Evolutionary conservation across 306 rosid species (phyloP).

Genomic region (Prunus campanulata): DNA sequence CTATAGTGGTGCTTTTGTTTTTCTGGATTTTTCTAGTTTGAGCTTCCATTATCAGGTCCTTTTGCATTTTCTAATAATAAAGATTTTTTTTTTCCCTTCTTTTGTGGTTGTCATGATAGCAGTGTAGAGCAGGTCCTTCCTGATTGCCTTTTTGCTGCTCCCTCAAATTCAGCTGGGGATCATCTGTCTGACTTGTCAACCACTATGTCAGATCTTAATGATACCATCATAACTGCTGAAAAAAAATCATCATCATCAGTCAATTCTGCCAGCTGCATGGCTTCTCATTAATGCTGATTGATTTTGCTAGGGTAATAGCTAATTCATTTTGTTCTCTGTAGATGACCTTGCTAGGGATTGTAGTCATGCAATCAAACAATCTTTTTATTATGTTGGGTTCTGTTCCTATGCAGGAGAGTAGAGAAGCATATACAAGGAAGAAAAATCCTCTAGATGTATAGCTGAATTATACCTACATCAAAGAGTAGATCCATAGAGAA

Average conservation of each 20-base stretch:
- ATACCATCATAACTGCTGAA: conserved; percentile 24
- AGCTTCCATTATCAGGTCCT: neutral
- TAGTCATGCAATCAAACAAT: neutral
- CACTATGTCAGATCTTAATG: conserved; percentile 26
- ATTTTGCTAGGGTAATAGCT: conserved; percentile 62
- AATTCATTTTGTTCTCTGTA: neutral
- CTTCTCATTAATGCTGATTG: conserved; percentile 46
- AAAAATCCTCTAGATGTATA: conserved; percentile 73
- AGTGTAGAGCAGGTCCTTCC: conserved; percentile 83
- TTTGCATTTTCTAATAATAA: conserved; percentile 11
- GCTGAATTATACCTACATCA: conserved; percentile 73
- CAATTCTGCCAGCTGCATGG: conserved; percentile 30
- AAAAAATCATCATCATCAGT: conserved; percentile 31
- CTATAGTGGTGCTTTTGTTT: neutral
- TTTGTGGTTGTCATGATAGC: conserved; percentile 21
- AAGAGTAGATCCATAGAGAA: conserved; percentile 66
- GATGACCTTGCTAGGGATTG: neutral
- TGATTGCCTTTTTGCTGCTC: conserved; percentile 78
- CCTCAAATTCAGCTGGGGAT: conserved; percentile 58
- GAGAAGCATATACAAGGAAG: conserved; percentile 73
- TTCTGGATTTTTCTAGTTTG: neutral
- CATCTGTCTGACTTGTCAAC: conserved; percentile 41
- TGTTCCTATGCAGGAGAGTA: conserved; percentile 54
- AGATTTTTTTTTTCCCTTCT: neutral
- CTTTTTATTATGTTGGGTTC: conserved; percentile 4